Base-by-base conservation (phyloP, 2,329 filamentous ascomycete genomes). In the Truncatella angustata region DNA sequence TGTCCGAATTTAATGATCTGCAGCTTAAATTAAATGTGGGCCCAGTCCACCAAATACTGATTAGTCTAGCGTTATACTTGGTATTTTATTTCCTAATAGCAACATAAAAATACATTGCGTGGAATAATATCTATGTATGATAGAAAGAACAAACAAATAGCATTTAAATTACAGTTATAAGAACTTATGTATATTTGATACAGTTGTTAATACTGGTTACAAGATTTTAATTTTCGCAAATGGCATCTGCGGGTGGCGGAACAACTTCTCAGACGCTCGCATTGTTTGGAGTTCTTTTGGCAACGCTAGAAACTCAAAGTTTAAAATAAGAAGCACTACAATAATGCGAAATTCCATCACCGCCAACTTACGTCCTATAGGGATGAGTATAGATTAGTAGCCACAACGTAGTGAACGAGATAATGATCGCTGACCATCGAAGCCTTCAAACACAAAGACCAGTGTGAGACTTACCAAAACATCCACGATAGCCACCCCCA, bases 301-400 rank as follows among this genome's bases (percentile, higher is more conserved):
- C 34, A 59, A 34, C 18, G 44, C 47, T n/a, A 54, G 16, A 34
- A 59, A 56, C 36, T 56, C 53, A 1, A 59, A 45, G 34, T 55
- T 54, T 26, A 59, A n/a, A 12, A 56, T 54, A 1, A 56, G 50
- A 3, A 57, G 50, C 11, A 40, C 34, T 6, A 55, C 37, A 9
- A 57, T 14, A 4, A 57, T 56, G 10, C 55, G 53, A 14, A 54
- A 52, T 30, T 57, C 49, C 50, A 56, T 57, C 4, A 37, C 34
- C 4, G 57, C 55, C 4, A 59, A 46, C 34, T 51, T 59, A 11
- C 55, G 53, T 37, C 53, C 55, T 59, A n/a, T 42, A 18, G n/a
- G 35, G 16, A 42, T 37, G n/a, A 20, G 40, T 21, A 21, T 21
- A 37, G 35, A 37, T 37, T 37, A 37, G 35, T 37, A 18, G 21